These are phyloP conservation scores for Arabidopsis arenosa DNA, from an alignment of 345 rosid species.

Conservation along the genomic window DNA sequence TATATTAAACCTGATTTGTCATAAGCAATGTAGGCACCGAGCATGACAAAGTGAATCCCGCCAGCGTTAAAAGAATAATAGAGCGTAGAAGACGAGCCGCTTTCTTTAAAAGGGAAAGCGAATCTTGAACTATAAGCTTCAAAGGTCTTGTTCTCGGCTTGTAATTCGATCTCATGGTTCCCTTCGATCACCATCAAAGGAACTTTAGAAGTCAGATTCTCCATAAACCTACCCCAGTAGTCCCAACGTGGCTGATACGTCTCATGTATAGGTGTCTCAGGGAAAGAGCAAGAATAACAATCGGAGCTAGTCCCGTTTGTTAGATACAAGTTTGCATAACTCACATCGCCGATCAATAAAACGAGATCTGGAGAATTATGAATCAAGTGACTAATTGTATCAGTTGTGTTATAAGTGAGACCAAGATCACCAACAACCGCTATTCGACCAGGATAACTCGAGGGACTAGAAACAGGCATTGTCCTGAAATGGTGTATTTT, in stretches of 20 bases:
- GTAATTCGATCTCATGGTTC: conserved; percentile 82
- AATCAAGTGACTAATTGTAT: conserved; percentile 62
- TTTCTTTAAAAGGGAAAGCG: conserved; percentile 77
- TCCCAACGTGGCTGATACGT: conserved; percentile 96
- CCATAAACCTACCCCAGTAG: conserved; percentile 95
- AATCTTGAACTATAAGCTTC: conserved; percentile 84
- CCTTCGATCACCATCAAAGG: conserved; percentile 92
- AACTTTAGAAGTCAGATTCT: conserved; percentile 66
- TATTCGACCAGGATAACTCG: conserved; percentile 68
- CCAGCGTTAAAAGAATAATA: conserved; percentile 94
- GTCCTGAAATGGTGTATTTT: conserved; percentile 58
- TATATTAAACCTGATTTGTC: conserved; percentile 57
- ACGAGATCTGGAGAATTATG: conserved; percentile 74
- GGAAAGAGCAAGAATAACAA: conserved; percentile 70
- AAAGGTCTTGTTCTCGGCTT: conserved; percentile 69
- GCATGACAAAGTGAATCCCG: conserved; percentile 90
- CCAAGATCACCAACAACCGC: conserved; percentile 82
- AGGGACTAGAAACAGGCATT: conserved; percentile 65
- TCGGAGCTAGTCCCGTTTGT: conserved; percentile 82
- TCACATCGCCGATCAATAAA: conserved; percentile 71
- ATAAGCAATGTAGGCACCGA: conserved; percentile 71
- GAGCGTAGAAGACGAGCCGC: conserved; percentile 71
- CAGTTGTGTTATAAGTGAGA: conserved; percentile 81
- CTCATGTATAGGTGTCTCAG: conserved; percentile 68
- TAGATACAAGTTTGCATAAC: conserved; percentile 76